Evolutionary conservation across 2,329 filamentous ascomycete genomes (phyloP), one percentile per base, ranked within the genome.

Genomic region (Massarina eburnea): DNA sequence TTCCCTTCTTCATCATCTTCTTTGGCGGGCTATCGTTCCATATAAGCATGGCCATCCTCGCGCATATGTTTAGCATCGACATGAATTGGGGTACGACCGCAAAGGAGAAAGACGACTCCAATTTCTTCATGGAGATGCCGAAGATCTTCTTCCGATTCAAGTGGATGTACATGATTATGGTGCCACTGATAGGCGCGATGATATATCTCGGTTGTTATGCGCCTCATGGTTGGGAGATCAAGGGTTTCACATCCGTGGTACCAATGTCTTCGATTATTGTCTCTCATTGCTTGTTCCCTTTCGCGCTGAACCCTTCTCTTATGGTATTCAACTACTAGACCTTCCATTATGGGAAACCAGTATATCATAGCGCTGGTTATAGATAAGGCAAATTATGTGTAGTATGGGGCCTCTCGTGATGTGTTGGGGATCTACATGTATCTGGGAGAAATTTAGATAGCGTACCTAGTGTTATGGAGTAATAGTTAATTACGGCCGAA

Each of bases 1-100:
- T 80, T 36, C 77, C 78, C 7, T 75, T 84, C 73, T 76, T 91
- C 42, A 84, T 84, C 54, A 85, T 92, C 67, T 94, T 92, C 77
- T 77, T 94, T 19, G 88, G 89, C 39, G 89, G 89, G 26, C 77
- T 92, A 36, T 88, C 84, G 1, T 80, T 94, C 39, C 88, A 92
- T 72, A 82, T 94, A 45, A 87, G 83, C 21, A 84, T 90, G 68
- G 89, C 89, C 4, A 76, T 94, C 39, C 73, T 91, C 36, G 78
- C 84, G 1, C 89, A 94, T 73, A 89, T 92, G 84, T 89, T 92
- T 66, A 84, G 87, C 72, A 83, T 92, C 63, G 79, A 92, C 71
- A 92, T 92, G 86, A 83, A 80, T 3, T 92, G 89, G 88, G 88
- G 88, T 40, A 84, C 88, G 2, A 94, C 89, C 1, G 80, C 84